A percentile compares a stretch with the other conserved stretches of the same genome.
These are phyloP conservation scores for Botrytis paeoniae DNA, from an alignment of 2,329 filamentous ascomycete species.

Conservation along the genomic window DNA sequence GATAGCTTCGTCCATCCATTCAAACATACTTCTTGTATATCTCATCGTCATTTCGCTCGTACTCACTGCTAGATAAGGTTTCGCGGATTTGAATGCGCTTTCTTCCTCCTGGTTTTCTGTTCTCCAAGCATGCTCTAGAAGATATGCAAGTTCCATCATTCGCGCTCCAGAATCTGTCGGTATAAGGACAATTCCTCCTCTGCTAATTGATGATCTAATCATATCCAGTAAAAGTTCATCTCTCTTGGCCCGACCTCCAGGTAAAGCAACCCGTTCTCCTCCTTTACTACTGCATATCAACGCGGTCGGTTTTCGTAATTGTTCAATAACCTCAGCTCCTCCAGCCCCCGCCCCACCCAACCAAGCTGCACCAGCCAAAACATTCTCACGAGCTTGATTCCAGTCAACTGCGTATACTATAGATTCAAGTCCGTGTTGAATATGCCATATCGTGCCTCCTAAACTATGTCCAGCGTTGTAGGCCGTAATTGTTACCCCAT, in stretches of 20 bases:
- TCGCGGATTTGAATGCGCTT: slow-evolving; percentile 51
- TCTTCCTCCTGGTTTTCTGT: slow-evolving; percentile 55
- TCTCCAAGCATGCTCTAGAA: slow-evolving; percentile 90
- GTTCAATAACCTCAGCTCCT: slow-evolving; percentile 88
- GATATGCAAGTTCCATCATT: slow-evolving; percentile 85
- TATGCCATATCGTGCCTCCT: slow-evolving; percentile 97
- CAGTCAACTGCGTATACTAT: slow-evolving; percentile 98
- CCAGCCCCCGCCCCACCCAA: slow-evolving; percentile 76
- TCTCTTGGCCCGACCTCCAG: slow-evolving; percentile 72
- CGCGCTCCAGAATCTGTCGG: slow-evolving; percentile 95
- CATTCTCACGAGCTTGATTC: slow-evolving; percentile 97
- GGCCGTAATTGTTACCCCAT: slow-evolving; percentile 89
- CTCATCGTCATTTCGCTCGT: slow-evolving; percentile 86
- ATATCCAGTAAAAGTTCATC: slow-evolving; percentile 84
- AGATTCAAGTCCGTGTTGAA: slow-evolving; percentile 93
- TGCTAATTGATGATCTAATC: slow-evolving; percentile 72
- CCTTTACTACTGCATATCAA: slow-evolving; percentile 88
- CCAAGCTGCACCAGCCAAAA: slow-evolving; percentile 91
- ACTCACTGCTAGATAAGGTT: slow-evolving; percentile 79
- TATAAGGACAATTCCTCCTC: slow-evolving; percentile 87
- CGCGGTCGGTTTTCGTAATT: slow-evolving; percentile 87
- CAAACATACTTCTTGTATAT: slow-evolving; percentile 90
- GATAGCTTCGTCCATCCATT: slow-evolving; percentile 98
- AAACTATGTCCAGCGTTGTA: slow-evolving; percentile 96
- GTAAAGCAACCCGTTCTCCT: slow-evolving; percentile 65